phyloP scores from a whole-genome alignment of 805 yeast genomes.

The Zygotorulaspora florentina region DNA sequence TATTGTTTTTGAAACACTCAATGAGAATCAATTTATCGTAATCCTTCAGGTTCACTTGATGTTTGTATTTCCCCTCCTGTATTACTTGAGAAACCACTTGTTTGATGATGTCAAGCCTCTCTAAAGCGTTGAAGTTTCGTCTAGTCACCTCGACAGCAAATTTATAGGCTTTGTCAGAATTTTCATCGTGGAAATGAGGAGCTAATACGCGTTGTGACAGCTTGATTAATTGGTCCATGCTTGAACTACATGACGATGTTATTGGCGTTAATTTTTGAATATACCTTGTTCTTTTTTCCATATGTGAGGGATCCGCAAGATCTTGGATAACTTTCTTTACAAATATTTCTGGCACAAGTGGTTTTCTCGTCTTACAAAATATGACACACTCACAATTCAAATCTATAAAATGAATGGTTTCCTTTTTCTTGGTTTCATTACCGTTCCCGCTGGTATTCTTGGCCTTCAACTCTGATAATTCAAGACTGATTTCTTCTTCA shows the following conservation, averaged over 20 bases:
- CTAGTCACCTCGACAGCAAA: conserved; percentile 81
- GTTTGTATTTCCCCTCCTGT: conserved; percentile 51
- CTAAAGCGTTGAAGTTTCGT: conserved; percentile 72
- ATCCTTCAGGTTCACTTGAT: conserved; percentile 72
- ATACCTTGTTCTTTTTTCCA: conserved; percentile 57
- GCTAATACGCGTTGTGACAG: conserved; percentile 56
- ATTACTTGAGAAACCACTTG: conserved; percentile 71
- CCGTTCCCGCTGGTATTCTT: conserved; percentile 33
- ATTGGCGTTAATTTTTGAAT: conserved; percentile 81
- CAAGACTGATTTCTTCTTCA: conserved; percentile 72
- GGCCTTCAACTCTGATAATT: conserved; percentile 58
- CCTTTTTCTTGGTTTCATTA: conserved; percentile 39
- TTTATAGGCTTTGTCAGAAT: conserved; percentile 35
- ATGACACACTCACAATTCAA: conserved; percentile 79
- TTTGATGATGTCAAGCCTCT: conserved; percentile 67
- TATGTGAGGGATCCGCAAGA: conserved; percentile 41
- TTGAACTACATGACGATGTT: conserved; percentile 67
- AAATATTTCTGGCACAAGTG: conserved; percentile 72
- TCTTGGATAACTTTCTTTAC: conserved; percentile 63
- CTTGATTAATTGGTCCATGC: conserved; percentile 59
- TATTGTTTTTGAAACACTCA: conserved; percentile 82
- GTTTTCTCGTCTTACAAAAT: conserved; percentile 74
- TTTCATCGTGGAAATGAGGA: conserved; percentile 60
- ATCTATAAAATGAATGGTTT: conserved; percentile 53
- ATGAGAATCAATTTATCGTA: conserved; percentile 76